Evolutionary conservation across 75 land plant genomes (phyloP).

Genomic region (Cupressus sempervirens): DNA sequence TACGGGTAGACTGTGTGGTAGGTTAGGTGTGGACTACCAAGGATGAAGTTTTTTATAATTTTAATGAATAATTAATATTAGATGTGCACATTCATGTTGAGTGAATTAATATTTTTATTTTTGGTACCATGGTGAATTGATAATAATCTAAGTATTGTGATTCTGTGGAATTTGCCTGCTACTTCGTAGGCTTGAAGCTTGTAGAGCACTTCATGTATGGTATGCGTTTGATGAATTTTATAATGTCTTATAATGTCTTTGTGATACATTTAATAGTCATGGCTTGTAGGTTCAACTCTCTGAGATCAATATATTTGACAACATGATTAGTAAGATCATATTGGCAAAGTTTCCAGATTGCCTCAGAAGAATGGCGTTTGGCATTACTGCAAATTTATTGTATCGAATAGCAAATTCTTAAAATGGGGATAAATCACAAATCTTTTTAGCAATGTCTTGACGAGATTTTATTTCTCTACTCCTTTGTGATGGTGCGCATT

Average conservation of each 20-base stretch:
- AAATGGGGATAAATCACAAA: not conserved
- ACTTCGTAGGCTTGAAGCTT: no score
- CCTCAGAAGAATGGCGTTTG: not conserved
- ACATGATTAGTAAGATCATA: not conserved
- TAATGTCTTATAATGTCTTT: no score
- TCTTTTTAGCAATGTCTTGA: not conserved
- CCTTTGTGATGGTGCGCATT: not conserved
- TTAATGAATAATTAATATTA: no score
- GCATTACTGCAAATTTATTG: not conserved
- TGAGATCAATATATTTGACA: not conserved
- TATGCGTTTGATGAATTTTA: no score
- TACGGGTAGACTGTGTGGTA: no score
- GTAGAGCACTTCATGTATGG: no score
- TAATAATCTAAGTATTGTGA: not conserved
- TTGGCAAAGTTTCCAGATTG: not conserved
- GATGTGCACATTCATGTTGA: no score
- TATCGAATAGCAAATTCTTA: not conserved
- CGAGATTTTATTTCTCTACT: not conserved
- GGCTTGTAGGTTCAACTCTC: not conserved
- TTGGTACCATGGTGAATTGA: no score
- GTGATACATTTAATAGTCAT: not conserved
- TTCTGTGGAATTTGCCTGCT: no score
- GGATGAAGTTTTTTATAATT: no score
- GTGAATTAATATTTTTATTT: no score
- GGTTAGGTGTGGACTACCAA: no score